Evolutionary conservation across 345 rosid genomes (phyloP), one percentile per base, ranked within the genome.

Genomic region (Bruguiera parviflora): DNA sequence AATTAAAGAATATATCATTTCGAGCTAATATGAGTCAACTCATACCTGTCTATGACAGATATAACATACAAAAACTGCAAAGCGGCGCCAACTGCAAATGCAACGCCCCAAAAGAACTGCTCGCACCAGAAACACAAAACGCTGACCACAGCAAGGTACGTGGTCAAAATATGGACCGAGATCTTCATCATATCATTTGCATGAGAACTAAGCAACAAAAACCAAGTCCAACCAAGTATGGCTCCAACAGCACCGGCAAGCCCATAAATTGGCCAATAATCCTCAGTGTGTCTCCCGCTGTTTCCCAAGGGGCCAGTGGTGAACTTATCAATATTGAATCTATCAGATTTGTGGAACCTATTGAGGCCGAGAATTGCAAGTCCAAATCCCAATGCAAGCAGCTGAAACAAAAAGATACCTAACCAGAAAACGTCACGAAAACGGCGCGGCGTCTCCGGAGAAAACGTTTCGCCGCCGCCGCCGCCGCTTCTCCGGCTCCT

Each of bases 391-490:
- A 95, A 69, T 63, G 81, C 87, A 22, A 86, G 27, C 82, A 89
- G 61, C 79, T 95, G 99, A 75, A 86, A 60, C 72, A 88, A 51
- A 67, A 94, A 94, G 63, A 94, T 79, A 2, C 84, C 87, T 76
- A 86, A 82, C 96, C 98, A 94, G 80, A 94, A 94, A 31, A 93
- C 80, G 81, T 94, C 98, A 32, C 90, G 93, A 96, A 97, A 94
- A 18, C 75, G 86, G 37, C 98, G 91, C 1, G 79, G 75, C 28
- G 84, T 71, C 68, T 82, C 86, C 8, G 78, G 67, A 32, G 73
- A 74, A 53, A 86, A 61, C 47, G 75, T 77, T 73, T 87, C 87
- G 64, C 74, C 81, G 58, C 79, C 84, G 49, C 81, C 81, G 4
- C 71, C 83, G 69, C 81, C 85, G 72, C 83, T 85, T 73, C 87